Percentiles rank a stretch among this genome's conserved stretches.
These are phyloP conservation scores for Aspergillus carlsbadensis DNA, from an alignment of 495 filamentous ascomycete species.

Conservation along the genomic window DNA sequence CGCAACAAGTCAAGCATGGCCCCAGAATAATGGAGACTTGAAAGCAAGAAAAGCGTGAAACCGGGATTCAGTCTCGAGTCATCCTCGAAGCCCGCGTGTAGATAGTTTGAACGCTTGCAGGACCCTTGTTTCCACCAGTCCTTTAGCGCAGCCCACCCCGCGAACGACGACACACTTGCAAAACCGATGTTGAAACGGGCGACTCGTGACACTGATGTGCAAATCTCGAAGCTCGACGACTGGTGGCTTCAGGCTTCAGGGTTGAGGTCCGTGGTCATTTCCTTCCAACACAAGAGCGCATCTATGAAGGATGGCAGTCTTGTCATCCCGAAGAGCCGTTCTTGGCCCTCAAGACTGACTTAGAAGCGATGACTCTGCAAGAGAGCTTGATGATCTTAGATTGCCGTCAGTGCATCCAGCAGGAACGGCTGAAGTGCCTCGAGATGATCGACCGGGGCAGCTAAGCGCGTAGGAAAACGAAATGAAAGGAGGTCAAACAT, in stretches of 20 bases:
- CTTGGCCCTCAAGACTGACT: not conserved
- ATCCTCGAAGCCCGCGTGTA: not conserved
- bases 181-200: slow-evolving; percentile 2
- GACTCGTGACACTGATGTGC: not conserved
- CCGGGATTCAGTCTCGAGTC: not conserved
- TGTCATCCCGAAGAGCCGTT: not conserved
- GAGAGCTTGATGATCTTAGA: not conserved
- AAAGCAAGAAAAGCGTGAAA: not conserved
- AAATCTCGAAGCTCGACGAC: too few relatives aligned
- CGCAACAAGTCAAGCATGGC: not conserved
- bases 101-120: not conserved
- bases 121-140: slow-evolving; percentile 5
- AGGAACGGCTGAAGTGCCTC: not conserved
- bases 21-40: too few relatives aligned
- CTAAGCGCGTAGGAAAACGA: not conserved
- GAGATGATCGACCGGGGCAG: not conserved
- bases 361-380: not conserved
- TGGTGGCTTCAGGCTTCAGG: not conserved
- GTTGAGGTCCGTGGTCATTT: too few relatives aligned
- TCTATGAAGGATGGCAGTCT: not conserved
- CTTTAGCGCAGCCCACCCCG: slow-evolving; percentile 2
- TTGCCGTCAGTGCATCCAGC: not conserved
- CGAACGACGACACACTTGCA: slow-evolving; percentile 1
- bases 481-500: slow-evolving; percentile 1
- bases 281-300: not conserved